Base-by-base conservation (phyloP, 345 rosid species). In the Pugionium cornutum region DNA sequence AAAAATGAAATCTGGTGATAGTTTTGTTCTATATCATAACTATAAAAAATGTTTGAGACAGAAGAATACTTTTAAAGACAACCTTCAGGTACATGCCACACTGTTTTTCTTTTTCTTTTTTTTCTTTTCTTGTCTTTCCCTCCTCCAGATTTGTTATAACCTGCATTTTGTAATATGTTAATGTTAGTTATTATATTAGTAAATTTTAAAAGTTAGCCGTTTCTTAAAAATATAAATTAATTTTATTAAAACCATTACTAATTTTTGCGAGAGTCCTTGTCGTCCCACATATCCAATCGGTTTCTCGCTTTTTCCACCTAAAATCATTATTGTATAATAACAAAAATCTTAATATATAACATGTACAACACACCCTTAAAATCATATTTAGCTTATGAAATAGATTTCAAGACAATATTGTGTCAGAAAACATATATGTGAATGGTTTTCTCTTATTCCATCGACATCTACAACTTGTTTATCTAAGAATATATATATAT, bases 241-340 rank as follows among this genome's bases (percentile, higher is more conserved):
- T 18, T 18, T 18, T 18, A n/a, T 18, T 18, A 18, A 0, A 18
- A 18, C 18, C 5, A 4, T 4, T 37, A 37, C 2, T 37, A 37
- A 6, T 37, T 37, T 37, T 37, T 0, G 41, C 2, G 66, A 29
- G 79, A 56, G 50, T 73, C 66, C 52, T 77, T 81, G 31, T 76
- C 84, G 6, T 82, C 90, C 96, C 92, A 86, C 71, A 55, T 79
- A 39, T 78, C 86, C 70, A 86, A 73, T 2, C 89, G 76, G 27
- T 39, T 69, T 40, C 47, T 78, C 1, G 89, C 79, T n/a, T 63
- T 86, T 77, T 83, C 92, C 37, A 84, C 90, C 90, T 89, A 73
- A 1, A 37, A 37, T 37, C 62, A 78, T 78, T 8, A 32, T 49
- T 5, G 18, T 3, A 18, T 11, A 10, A 40, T 9, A 2, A 45